These are phyloP conservation scores for Exidia glandulosa DNA, from an alignment of 768 basidiomycete species.

Conservation along the genomic window DNA sequence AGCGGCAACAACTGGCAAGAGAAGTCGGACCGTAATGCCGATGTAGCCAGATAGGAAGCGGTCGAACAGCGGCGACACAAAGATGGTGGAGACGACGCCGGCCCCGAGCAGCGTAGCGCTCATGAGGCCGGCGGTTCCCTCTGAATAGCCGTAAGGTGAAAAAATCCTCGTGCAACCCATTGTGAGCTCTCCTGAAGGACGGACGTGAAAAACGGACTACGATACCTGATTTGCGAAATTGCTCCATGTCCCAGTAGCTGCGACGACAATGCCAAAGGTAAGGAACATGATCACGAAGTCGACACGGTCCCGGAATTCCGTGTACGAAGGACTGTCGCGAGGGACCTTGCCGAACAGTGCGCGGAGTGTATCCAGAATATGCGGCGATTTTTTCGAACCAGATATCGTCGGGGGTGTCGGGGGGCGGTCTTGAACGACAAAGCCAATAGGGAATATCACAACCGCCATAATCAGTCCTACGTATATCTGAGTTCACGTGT, in stretches of 20 bases:
- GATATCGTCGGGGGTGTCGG: constrained; percentile 52
- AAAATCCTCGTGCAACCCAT: constrained; percentile 61
- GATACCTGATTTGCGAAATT: constrained; percentile 22
- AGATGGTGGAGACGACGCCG: constrained; percentile 56
- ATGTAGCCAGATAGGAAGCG: constrained; percentile 67
- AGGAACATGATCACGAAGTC: no score
- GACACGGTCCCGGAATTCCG: no score
- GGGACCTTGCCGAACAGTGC: no score
- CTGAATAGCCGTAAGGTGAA: constrained; percentile 66
- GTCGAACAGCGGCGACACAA: constrained; percentile 69
- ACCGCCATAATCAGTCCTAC: constrained; percentile 63
- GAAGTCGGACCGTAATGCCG: constrained; percentile 43
- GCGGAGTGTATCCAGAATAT: no score
- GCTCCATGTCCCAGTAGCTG: constrained; percentile 23
- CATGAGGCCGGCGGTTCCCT: constrained; percentile 52
- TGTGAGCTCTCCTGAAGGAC: constrained; percentile 42
- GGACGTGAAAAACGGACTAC: background rate
- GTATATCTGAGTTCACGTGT: constrained; percentile 41
- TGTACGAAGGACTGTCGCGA: no score
- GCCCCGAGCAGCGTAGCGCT: constrained; percentile 40
- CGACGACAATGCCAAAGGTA: constrained; percentile 59
- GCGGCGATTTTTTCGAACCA: background rate
- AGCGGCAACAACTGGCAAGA: constrained; percentile 49
- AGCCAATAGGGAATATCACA: constrained; percentile 42
- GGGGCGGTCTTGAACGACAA: constrained; percentile 50